Evolutionary conservation across 768 basidiomycete genomes (phyloP).

Genomic region (Asterophora lycoperdoides): DNA sequence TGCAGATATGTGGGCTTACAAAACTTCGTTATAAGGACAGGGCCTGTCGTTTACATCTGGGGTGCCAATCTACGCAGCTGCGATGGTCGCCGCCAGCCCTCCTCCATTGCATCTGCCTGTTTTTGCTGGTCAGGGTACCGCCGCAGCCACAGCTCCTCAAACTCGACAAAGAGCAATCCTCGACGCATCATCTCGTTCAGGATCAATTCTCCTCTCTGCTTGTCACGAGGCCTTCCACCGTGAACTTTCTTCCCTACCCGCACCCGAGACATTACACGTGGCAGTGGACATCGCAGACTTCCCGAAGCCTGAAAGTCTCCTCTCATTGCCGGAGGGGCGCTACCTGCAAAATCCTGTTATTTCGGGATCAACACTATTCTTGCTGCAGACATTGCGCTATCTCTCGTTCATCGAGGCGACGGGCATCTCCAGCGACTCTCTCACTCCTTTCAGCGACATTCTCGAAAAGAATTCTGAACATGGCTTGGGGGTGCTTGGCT

Average conservation of each 20-base stretch:
- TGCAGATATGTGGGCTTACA: conserved; percentile 15
- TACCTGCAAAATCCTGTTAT: conserved; percentile 45
- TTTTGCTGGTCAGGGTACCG: conserved; percentile 55
- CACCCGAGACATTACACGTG: conserved; percentile 27
- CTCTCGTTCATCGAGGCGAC: conserved; percentile 33
- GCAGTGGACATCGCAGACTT: conserved; percentile 46
- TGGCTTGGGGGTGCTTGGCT: conserved; percentile 40
- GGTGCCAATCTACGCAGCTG: conserved; percentile 2
- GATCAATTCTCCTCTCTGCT: conserved; percentile 42
- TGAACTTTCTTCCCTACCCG: conserved; percentile 46
- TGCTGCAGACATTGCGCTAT: conserved; percentile 51
- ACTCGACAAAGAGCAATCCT: conserved; percentile 35
- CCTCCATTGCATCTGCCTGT: conserved; percentile 38
- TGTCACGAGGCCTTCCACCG: conserved; percentile 46
- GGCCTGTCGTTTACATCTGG: conserved; percentile 4
- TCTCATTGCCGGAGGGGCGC: conserved; percentile 29
- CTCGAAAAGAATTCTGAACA: conserved; percentile 33
- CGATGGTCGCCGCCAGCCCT: conserved; percentile 8
- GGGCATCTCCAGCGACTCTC: conserved; percentile 13
- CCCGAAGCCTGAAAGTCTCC: conserved; percentile 31
- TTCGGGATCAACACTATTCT: conserved; percentile 44
- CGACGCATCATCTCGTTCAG: conserved; percentile 39
- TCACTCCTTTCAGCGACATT: conserved; percentile 25
- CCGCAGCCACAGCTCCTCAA: conserved; percentile 26
- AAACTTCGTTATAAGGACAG: conserved; percentile 16